Conservation (phyloP, 805 yeast species). For the Wickerhamomyces rabaulensis region DNA sequence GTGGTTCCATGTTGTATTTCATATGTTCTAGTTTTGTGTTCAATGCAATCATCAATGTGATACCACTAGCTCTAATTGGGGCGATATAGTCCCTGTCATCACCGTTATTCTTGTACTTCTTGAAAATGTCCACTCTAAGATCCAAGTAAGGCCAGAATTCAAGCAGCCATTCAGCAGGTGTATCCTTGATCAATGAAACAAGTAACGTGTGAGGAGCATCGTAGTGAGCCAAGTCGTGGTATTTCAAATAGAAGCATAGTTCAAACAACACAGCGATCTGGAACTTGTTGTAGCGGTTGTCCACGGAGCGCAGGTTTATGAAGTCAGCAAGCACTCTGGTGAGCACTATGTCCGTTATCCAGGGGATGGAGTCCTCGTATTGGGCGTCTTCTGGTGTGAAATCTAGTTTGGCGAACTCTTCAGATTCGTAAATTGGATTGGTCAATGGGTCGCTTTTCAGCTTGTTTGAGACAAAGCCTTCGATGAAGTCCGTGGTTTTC, state of each 20-base stretch:
- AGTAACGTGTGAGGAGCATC: slow-evolving; percentile 14
- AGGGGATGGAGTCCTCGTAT: not conserved
- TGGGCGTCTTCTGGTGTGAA: not conserved
- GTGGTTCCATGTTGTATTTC: slow-evolving; percentile 11
- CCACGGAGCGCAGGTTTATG: slow-evolving; percentile 8
- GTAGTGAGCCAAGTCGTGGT: slow-evolving; percentile 1
- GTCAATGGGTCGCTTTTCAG: not conserved
- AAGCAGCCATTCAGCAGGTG: slow-evolving; percentile 13
- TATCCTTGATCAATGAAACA: slow-evolving; percentile 4
- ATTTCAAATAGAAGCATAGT: slow-evolving; percentile 10
- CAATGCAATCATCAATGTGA: slow-evolving; percentile 8
- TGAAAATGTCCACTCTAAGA: slow-evolving; percentile 4
- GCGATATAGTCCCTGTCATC: not conserved
- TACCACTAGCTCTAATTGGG: slow-evolving; percentile 12
- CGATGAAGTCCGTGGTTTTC: not conserved
- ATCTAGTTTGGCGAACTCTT: not conserved
- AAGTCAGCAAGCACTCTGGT: slow-evolving; percentile 7
- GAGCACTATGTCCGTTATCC: slow-evolving; percentile 7
- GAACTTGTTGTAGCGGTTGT: slow-evolving; percentile 10
- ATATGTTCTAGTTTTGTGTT: slow-evolving; percentile 12
- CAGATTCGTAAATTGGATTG: not conserved
- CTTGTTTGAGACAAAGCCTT: not conserved
- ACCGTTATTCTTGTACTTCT: not conserved
- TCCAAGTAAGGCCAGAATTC: slow-evolving; percentile 20
- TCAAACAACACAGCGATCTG: slow-evolving; percentile 17